phyloP scores from a whole-genome alignment of 2,329 filamentous ascomycete genomes.

The Cladophialophora exuberans region DNA sequence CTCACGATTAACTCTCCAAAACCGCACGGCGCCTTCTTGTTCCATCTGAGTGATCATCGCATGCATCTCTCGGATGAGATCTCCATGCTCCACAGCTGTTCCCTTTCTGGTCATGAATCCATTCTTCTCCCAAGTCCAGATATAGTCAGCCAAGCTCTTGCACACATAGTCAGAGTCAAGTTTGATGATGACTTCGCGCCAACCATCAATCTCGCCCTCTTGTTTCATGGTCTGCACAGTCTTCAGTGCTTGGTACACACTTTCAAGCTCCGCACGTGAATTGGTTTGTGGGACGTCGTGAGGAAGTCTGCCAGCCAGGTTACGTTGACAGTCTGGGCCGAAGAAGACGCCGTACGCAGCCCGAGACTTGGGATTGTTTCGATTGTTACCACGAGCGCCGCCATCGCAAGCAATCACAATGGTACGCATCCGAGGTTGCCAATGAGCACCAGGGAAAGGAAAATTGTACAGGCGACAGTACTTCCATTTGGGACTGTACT shows the following conservation, averaged over 20 bases:
- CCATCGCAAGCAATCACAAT: slow-evolving; percentile 30
- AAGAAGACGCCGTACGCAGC: slow-evolving; percentile 30
- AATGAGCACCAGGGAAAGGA: slow-evolving; percentile 25
- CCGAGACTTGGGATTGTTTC: slow-evolving; percentile 20
- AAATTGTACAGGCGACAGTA: slow-evolving; percentile 29
- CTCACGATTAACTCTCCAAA: slow-evolving; percentile 54
- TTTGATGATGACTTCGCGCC: slow-evolving; percentile 53
- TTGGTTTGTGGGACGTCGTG: slow-evolving; percentile 45
- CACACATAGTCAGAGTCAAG: slow-evolving; percentile 59
- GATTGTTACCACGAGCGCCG: slow-evolving; percentile 28
- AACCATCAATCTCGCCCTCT: slow-evolving; percentile 33
- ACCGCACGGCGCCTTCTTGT: slow-evolving; percentile 43
- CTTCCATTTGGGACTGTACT: slow-evolving; percentile 31
- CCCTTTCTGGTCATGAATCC: slow-evolving; percentile 48
- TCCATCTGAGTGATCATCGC: slow-evolving; percentile 42
- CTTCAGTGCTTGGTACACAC: slow-evolving; percentile 54
- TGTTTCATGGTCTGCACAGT: slow-evolving; percentile 23
- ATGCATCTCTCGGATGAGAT: slow-evolving; percentile 57
- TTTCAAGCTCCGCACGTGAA: slow-evolving; percentile 61
- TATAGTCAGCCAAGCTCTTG: slow-evolving; percentile 50
- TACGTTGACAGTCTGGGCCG: slow-evolving; percentile 27
- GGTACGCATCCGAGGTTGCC: slow-evolving; percentile 28
- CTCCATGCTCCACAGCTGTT: slow-evolving; percentile 51
- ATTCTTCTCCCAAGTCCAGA: slow-evolving; percentile 48
- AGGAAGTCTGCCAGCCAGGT: slow-evolving; percentile 21